phyloP scores from a whole-genome alignment of 2,329 filamentous ascomycete genomes.

The Phialophora macrospora region DNA sequence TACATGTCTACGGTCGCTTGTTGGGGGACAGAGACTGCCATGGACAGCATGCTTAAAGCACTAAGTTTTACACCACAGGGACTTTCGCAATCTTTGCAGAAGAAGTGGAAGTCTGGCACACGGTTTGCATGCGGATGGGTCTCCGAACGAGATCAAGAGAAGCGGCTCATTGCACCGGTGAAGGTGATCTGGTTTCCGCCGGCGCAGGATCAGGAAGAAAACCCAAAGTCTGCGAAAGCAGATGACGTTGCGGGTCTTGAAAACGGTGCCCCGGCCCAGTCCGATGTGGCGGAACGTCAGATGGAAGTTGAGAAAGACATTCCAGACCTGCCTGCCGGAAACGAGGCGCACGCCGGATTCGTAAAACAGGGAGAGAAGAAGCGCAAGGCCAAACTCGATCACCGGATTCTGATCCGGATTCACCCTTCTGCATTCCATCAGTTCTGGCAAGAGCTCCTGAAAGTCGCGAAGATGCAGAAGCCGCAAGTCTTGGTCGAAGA shows the following conservation, averaged over 20 bases:
- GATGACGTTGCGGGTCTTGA: neutral
- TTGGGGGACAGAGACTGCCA: slow-evolving; percentile 67
- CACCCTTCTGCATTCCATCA: slow-evolving; percentile 78
- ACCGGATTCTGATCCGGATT: slow-evolving; percentile 70
- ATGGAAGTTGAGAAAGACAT: slow-evolving; percentile 5
- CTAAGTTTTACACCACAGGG: slow-evolving; percentile 66
- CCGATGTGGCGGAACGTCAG: neutral
- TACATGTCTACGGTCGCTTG: slow-evolving; percentile 88
- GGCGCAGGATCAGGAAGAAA: slow-evolving; percentile 37
- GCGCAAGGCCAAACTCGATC: slow-evolving; percentile 48
- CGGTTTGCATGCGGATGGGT: slow-evolving; percentile 64
- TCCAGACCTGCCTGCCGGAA: neutral
- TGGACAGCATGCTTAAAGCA: slow-evolving; percentile 69
- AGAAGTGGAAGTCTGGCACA: slow-evolving; percentile 71
- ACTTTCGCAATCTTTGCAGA: slow-evolving; percentile 67
- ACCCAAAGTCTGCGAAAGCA: neutral
- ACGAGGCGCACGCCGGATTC: neutral
- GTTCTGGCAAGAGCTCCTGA: slow-evolving; percentile 66
- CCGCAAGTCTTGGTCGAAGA: slow-evolving; percentile 68
- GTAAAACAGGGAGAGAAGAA: slow-evolving; percentile 1
- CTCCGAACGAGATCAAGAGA: slow-evolving; percentile 59
- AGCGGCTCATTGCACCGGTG: slow-evolving; percentile 70
- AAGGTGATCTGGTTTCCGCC: slow-evolving; percentile 69
- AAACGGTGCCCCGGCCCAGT: neutral
- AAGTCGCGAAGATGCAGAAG: slow-evolving; percentile 64